A percentile compares a stretch with the other conserved stretches of the same genome.
These are phyloP conservation scores for Tricholoma furcatifolium DNA, from an alignment of 768 basidiomycete genomes.

Conservation along the genomic window DNA sequence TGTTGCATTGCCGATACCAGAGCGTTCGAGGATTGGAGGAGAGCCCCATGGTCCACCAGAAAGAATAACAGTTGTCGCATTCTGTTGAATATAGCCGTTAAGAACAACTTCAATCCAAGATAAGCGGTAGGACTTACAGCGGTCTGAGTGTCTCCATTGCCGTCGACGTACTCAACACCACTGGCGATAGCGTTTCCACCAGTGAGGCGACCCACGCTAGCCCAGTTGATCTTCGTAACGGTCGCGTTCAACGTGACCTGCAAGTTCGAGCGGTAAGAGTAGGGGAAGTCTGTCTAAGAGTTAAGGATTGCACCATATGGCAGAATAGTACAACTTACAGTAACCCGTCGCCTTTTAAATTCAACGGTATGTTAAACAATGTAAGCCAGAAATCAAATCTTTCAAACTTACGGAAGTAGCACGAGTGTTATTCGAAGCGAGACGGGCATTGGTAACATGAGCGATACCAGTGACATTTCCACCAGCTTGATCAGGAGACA, in stretches of 20 bases:
- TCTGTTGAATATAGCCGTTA: neutral
- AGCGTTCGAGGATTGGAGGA: slow-evolving; percentile 1
- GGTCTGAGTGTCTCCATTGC: neutral
- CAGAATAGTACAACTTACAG: neutral
- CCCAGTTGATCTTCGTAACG: neutral
- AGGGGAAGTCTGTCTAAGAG: neutral
- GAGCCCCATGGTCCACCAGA: neutral
- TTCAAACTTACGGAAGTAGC: neutral
- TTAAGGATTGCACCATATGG: neutral
- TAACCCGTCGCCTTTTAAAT: neutral
- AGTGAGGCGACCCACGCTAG: neutral
- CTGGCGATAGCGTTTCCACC: neutral
- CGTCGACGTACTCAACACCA: neutral
- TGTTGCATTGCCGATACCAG: slow-evolving; percentile 2
- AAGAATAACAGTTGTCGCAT: neutral
- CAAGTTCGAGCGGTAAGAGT: neutral
- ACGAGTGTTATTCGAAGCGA: neutral
- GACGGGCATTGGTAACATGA: neutral
- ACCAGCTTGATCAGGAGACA: neutral
- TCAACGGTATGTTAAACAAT: neutral
- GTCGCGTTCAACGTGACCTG: neutral
- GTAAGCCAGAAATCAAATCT: neutral
- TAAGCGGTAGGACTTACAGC: neutral
- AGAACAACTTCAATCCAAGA: neutral
- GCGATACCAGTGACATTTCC: neutral